Conservation (phyloP, 148 eudicot species). For the Fagopyrum homotropicum region DNA sequence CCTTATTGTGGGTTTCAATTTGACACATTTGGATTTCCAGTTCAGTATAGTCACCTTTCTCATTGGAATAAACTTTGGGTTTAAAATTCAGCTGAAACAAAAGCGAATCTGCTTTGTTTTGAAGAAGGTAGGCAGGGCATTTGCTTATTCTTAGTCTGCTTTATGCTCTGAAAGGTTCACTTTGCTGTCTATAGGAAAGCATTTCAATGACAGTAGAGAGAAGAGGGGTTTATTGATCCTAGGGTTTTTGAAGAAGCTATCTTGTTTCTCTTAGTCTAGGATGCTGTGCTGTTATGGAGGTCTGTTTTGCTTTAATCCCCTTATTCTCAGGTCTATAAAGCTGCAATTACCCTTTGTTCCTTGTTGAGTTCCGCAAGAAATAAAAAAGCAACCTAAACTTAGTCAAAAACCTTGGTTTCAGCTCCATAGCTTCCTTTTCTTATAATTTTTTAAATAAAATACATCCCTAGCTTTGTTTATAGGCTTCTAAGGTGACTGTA, state of each 20-base stretch:
- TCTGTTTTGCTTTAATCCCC: conserved; percentile 9
- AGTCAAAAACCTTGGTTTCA: conserved; percentile 13
- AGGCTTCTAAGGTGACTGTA: conserved; percentile 7
- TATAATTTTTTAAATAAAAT: background rate
- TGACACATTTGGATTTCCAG: background rate
- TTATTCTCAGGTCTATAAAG: conserved; percentile 22
- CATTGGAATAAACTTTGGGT: background rate
- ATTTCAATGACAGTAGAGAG: background rate
- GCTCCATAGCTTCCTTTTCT: conserved; percentile 10
- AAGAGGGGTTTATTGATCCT: conserved; percentile 2
- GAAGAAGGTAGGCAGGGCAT: conserved; percentile 28
- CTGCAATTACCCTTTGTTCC: conserved; percentile 25
- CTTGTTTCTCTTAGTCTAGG: background rate
- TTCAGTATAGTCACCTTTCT: background rate
- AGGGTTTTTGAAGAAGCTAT: background rate
- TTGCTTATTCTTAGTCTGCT: conserved; percentile 5
- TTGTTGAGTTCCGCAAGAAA: conserved; percentile 16
- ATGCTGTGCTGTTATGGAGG: conserved; percentile 3
- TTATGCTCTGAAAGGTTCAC: conserved; percentile 15
- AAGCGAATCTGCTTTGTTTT: conserved; percentile 1
- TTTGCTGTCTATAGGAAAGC: conserved; percentile 14
- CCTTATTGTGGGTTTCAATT: background rate
- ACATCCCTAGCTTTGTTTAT: background rate
- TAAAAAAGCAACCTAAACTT: conserved; percentile 13
- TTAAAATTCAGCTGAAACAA: background rate